Conservation (phyloP, 192 early-diverging fungal species). For the Chytriomyces sp. region DNA sequence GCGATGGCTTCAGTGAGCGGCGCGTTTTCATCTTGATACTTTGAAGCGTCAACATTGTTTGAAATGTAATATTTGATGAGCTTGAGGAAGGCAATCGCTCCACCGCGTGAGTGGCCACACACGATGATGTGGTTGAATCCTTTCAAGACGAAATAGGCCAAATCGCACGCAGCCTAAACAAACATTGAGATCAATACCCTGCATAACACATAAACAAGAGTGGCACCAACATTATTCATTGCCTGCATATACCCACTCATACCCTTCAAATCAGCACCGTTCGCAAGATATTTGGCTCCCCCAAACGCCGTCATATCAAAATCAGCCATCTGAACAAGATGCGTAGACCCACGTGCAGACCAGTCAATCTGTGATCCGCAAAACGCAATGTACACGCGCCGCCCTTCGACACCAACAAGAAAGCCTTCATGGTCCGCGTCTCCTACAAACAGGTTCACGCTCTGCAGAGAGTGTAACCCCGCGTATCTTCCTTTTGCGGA, state of each 20-base stretch:
- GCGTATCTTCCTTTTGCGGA: not conserved
- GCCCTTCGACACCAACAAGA: not conserved
- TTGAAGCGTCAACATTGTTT: not conserved
- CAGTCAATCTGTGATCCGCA: not conserved
- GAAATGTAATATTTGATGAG: not conserved
- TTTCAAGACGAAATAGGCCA: not conserved
- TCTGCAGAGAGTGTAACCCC: not conserved
- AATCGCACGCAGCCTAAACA: not conserved
- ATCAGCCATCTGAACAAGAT: not conserved
- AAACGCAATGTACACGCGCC: not conserved
- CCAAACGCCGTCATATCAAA: not conserved
- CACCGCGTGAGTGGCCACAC: constrained; percentile 38
- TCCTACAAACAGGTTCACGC: not conserved
- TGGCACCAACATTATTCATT: not conserved
- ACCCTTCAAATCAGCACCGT: not conserved
- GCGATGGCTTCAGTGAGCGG: not conserved
- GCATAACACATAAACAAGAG: not conserved
- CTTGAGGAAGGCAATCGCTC: constrained; percentile 25
- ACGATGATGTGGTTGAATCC: constrained; percentile 31
- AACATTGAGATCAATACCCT: not conserved
- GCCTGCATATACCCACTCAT: not conserved
- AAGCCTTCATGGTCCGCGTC: not conserved
- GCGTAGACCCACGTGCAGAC: not conserved
- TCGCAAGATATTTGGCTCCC: not conserved
- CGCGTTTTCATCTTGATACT: not conserved